A percentile compares a stretch with the other conserved stretches of the same genome.
Evolutionary conservation across 495 filamentous ascomycete species (phyloP).

Genomic region (Hypoxylon subgilvum): DNA sequence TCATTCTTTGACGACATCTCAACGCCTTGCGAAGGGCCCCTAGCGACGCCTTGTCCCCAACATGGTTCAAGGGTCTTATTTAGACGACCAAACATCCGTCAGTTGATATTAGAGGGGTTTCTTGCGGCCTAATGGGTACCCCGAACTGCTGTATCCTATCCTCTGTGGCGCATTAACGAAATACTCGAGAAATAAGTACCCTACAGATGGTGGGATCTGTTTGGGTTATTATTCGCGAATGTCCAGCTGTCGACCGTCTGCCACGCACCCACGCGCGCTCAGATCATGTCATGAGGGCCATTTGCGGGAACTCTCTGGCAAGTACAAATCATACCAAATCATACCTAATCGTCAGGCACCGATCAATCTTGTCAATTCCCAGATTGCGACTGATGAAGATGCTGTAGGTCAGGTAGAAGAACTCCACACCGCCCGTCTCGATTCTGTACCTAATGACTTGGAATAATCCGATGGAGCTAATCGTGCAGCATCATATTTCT

Average conservation of each 20-base stretch:
- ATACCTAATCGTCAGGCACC: slow-evolving; percentile 16
- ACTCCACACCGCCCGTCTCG: background rate
- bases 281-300: slow-evolving; percentile 12
- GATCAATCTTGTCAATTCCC: slow-evolving; percentile 17
- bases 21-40: slow-evolving; percentile 9
- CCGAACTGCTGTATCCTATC: slow-evolving; percentile 13
- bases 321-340: no score
- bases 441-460: slow-evolving; percentile 11
- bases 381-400: slow-evolving; percentile 3
- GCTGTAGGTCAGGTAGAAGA: background rate
- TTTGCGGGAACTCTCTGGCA: no score
- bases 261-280: slow-evolving; percentile 8
- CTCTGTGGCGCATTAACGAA: slow-evolving; percentile 1
- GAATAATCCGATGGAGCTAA: slow-evolving; percentile 16
- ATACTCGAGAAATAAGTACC: slow-evolving; percentile 19
- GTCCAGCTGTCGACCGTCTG: slow-evolving; percentile 4
- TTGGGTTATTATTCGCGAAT: slow-evolving; percentile 13
- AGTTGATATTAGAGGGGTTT: slow-evolving; percentile 28
- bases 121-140: slow-evolving; percentile 32
- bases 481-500: slow-evolving; percentile 15
- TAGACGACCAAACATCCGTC: slow-evolving; percentile 35
- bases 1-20: slow-evolving; percentile 42
- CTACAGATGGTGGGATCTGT: slow-evolving; percentile 1
- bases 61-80: slow-evolving; percentile 44
- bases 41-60: slow-evolving; percentile 24